These are phyloP conservation scores for Brassica incana DNA, from an alignment of 345 rosid species.

Conservation along the genomic window DNA sequence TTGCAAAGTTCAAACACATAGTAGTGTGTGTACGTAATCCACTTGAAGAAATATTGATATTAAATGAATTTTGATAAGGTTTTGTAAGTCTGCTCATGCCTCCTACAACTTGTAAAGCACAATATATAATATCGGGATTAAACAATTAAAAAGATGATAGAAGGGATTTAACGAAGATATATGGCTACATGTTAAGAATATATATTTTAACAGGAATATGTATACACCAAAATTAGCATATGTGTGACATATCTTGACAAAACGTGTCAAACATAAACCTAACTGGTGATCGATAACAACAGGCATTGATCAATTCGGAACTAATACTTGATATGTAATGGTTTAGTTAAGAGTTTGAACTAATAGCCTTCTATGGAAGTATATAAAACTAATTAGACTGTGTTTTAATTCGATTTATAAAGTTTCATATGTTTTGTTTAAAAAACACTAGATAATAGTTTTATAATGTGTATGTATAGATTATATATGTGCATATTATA, in stretches of 20 bases:
- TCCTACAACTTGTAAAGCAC: background rate
- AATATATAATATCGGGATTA: background rate
- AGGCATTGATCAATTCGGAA: background rate
- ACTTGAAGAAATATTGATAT: slow-evolving; percentile 1
- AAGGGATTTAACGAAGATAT: background rate
- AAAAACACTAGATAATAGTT: background rate
- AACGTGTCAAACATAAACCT: background rate
- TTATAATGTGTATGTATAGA: background rate
- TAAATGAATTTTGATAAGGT: background rate
- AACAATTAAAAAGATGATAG: background rate
- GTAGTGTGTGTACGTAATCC: slow-evolving; percentile 6
- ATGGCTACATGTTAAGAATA: background rate
- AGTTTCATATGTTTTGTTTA: background rate
- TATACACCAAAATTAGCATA: background rate
- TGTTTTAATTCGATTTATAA: background rate
- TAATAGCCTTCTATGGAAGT: background rate
- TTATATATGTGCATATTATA: background rate
- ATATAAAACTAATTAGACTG: background rate
- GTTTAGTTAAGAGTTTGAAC: background rate
- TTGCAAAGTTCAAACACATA: slow-evolving; percentile 20
- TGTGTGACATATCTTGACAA: background rate
- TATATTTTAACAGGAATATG: background rate
- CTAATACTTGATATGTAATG: background rate
- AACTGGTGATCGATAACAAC: background rate
- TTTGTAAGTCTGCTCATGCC: background rate